Percentiles rank a stretch among this genome's conserved stretches.
Conservation (phyloP, 1,284 basidiomycete genomes). For the Ceratobasidium sp. region DNA sequence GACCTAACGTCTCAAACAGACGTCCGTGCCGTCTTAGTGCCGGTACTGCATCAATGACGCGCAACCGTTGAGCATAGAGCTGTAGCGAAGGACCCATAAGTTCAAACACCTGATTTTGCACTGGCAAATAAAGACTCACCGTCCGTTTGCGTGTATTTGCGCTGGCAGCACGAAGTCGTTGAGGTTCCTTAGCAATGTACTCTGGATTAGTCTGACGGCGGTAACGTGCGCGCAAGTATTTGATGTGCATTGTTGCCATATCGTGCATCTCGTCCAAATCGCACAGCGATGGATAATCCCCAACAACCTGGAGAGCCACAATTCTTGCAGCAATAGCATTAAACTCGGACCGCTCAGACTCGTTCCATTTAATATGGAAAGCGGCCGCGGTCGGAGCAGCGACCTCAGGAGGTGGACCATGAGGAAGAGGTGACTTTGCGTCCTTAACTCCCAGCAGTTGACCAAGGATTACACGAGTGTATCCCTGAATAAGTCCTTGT, state of each 20-base stretch:
- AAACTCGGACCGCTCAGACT: background rate
- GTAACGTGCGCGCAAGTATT: background rate
- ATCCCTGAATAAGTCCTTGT: background rate
- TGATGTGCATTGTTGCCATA: background rate
- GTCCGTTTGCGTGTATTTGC: constrained; percentile 2
- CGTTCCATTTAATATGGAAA: constrained; percentile 8
- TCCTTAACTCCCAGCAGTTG: background rate
- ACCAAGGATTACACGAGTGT: background rate
- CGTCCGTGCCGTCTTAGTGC: background rate
- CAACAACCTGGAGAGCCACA: background rate
- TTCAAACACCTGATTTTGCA: background rate
- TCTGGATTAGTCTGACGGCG: background rate
- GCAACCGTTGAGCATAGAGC: background rate
- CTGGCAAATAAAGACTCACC: background rate
- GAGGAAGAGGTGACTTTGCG: background rate
- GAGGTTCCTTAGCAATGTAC: background rate
- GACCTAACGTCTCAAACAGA: background rate
- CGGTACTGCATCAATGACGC: background rate
- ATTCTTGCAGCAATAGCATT: background rate
- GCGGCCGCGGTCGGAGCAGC: background rate
- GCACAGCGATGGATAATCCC: background rate
- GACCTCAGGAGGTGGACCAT: background rate
- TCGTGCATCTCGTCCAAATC: background rate
- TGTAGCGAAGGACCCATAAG: background rate
- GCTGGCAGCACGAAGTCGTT: background rate